phyloP scores from a whole-genome alignment of 1,139 yeast species.

The Lodderomyces elongisporus region DNA sequence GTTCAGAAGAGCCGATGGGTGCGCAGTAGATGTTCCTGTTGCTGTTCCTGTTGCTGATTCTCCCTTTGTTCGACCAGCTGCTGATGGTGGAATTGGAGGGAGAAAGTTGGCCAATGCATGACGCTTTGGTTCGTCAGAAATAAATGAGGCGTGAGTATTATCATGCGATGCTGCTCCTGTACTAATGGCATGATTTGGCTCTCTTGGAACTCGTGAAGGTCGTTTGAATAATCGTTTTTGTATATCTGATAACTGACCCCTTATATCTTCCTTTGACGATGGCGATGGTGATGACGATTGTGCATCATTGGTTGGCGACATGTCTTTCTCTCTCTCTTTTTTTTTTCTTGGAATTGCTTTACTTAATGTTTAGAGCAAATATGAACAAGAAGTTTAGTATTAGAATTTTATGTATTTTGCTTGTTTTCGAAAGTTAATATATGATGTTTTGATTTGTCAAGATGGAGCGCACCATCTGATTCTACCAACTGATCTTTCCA shows the following conservation, averaged over 20 bases:
- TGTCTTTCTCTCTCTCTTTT: too few relatives aligned
- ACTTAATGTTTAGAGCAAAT: too few relatives aligned
- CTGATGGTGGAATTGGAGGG: not conserved
- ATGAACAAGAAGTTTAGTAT: too few relatives aligned
- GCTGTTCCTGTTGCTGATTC: not conserved
- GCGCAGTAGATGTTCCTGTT: conserved; percentile 11
- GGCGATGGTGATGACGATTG: conserved; percentile 12
- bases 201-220: conserved; percentile 17
- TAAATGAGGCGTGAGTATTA: not conserved
- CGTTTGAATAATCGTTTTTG: conserved; percentile 47
- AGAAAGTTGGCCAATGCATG: not conserved
- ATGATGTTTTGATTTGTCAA: too few relatives aligned
- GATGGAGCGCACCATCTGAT: too few relatives aligned
- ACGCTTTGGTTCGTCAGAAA: not conserved
- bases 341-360: too few relatives aligned
- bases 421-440: too few relatives aligned
- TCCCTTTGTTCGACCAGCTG: not conserved
- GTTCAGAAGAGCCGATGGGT: too few relatives aligned
- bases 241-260: conserved; percentile 57
- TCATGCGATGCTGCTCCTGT: not conserved
- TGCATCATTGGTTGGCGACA: not conserved
- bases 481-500: too few relatives aligned
- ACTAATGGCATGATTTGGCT: not conserved
- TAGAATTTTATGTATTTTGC: too few relatives aligned
- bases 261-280: conserved; percentile 34